Evolutionary conservation across 345 rosid species (phyloP).

Genomic region (Hibiscus tridactylites): DNA sequence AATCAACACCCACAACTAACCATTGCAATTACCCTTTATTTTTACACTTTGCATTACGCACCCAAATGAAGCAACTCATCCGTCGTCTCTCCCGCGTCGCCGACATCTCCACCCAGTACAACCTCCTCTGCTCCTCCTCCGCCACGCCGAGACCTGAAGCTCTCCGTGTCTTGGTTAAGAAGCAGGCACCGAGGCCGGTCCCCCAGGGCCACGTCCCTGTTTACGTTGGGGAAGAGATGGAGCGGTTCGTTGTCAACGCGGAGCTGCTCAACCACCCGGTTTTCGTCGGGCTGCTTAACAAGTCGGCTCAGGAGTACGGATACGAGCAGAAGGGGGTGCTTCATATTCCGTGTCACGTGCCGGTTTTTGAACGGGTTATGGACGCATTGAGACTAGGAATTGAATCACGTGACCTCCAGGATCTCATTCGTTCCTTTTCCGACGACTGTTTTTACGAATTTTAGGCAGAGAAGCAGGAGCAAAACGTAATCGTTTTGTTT

Average conservation of each 20-base stretch:
- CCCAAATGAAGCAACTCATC: background rate
- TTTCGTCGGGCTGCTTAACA: slow-evolving; percentile 32
- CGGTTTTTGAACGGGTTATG: background rate
- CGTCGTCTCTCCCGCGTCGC: too few relatives aligned
- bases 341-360: background rate
- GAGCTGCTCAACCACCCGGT: slow-evolving; percentile 43
- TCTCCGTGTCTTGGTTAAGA: background rate
- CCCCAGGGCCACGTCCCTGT: background rate
- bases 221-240: background rate
- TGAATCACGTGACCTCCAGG: background rate
- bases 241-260: background rate
- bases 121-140: background rate
- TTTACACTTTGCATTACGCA: too few relatives aligned
- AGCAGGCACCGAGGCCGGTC: background rate
- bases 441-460: background rate
- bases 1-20: background rate
- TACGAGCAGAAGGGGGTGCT: too few relatives aligned
- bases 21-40: too few relatives aligned
- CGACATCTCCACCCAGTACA: background rate
- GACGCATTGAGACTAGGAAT: background rate
- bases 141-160: background rate
- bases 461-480: background rate
- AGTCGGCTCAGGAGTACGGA: too few relatives aligned
- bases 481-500: background rate
- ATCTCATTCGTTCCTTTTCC: background rate